Evolutionary conservation across 1,284 basidiomycete genomes (phyloP).

Genomic region (Boletus smithii): DNA sequence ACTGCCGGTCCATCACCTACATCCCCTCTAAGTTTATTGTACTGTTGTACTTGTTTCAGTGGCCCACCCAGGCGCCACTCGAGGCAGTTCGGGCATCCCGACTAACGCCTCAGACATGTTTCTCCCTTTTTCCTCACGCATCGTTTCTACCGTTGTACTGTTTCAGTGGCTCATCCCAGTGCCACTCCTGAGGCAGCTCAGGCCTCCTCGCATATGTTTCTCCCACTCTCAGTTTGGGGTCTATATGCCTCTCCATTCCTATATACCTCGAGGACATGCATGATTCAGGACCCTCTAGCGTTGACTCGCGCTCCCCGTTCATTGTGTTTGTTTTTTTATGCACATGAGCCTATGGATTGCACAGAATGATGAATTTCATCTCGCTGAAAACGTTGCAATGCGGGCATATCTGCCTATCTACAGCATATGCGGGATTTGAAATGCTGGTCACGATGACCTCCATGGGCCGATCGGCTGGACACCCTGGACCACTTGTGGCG

Average conservation of each 20-base stretch:
- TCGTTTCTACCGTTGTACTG: slow-evolving; percentile 1
- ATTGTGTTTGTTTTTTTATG: neutral
- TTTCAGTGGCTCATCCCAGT: slow-evolving; percentile 5
- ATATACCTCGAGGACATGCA: slow-evolving; percentile 11
- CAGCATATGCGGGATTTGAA: neutral
- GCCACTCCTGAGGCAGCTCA: slow-evolving; percentile 11
- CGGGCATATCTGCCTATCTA: neutral
- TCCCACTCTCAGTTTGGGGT: neutral
- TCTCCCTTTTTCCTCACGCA: neutral
- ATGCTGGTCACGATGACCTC: neutral
- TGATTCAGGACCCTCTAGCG: slow-evolving; percentile 9
- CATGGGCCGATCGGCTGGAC: no score
- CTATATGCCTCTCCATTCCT: slow-evolving; percentile 2
- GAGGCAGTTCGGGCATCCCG: slow-evolving; percentile 1
- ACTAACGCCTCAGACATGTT: neutral
- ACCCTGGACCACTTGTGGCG: no score
- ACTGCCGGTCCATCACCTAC: slow-evolving; percentile 8
- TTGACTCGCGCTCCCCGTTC: neutral
- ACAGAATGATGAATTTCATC: no score
- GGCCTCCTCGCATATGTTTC: slow-evolving; percentile 5
- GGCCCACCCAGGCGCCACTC: slow-evolving; percentile 13
- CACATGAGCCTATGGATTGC: no score
- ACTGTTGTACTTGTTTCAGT: slow-evolving; percentile 11
- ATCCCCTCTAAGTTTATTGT: slow-evolving; percentile 11
- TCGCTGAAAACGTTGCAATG: no score